Base-by-base conservation (phyloP, 2,329 filamentous ascomycete genomes). In the Chrysoporthe austroafricana region DNA sequence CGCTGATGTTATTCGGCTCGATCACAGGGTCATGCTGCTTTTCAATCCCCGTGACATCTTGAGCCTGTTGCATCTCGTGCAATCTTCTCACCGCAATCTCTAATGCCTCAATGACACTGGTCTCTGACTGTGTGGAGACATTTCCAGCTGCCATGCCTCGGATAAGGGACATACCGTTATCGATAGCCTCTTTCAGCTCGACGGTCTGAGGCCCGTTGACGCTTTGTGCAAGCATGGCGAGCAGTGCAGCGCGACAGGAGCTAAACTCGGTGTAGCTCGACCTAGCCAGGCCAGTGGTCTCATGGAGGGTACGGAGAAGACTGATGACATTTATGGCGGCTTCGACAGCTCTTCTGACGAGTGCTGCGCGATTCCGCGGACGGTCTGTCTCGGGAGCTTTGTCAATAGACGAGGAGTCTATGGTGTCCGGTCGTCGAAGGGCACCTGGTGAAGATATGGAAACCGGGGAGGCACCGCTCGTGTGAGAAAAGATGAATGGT, bases 221-320 rank as follows among this genome's bases (percentile, higher is more conserved):
- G 21, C 70, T 71, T 48, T 71, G 71, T n/a, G 72, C 71, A 18
- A 73, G 69, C 63, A 73, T 66, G 39, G 86, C 84, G 2, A 86
- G 77, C 6, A 86, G 76, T 9, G 85, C 84, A 11, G 84, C 84
- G 54, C 85, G 83, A 62, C 84, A 86, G 3, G 84, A 83, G 72
- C 83, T 85, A 72, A 86, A 86, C 70, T 87, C 85, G 3, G 84
- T 85, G 71, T 86, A 86, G 0, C 84, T 85, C 2, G 84, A 83
- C 42, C 84, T 80, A 6, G 85, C 84, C 63, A 86, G 82, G 18
- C 84, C 85, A 16, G 82, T 81, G n/a, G 81, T 82, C 57, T 81
- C 81, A 50, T 82, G 80, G 4, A 86, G 79, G 4, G 82, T 76
- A 52, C 81, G 81, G 69, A 84, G 85, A 4, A 85, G 79, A 56